Base-by-base conservation (phyloP, 257 asterid species). In the Craterostigma plantagineum region DNA sequence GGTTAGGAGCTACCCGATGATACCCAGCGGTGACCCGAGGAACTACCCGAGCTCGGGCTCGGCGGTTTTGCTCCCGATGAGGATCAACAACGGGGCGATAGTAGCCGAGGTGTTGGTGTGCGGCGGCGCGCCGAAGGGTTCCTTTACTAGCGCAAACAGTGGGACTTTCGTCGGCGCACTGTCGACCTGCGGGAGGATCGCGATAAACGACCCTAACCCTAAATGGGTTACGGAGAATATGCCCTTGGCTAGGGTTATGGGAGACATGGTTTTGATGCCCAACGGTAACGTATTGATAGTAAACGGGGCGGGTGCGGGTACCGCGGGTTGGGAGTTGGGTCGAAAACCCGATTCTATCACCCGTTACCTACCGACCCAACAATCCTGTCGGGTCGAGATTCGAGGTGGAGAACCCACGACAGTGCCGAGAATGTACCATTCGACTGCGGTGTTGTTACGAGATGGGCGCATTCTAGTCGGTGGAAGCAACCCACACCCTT, bases 21-120 rank as follows among this genome's bases (percentile, higher is more conserved):
- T 74, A 1, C 69, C 79, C 3, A 70, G 64, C 0, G 71, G 71
- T 0, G 76, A 74, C 1, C 83, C 79, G 11, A 61, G 84, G 36
- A 61, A 34, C 46, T 74, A 70, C 17, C 81, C 81, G 37, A 72
- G 76, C 9, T 52, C 71, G 1, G 77, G 76, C 7, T 68, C 81
- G 0, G 81, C 71, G 0, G 72, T 73, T 18, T 42, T 73, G 59
- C 72, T 73, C 11, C 77, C 77, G 0, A n/a, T 73, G 45, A 56
- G 52, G 52, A 57, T 33, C 15, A n/a, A 10, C 4, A 12, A 37
- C 16, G 51, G 30, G 2, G 30, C 30, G 30, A 23, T 23, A 6
- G 30, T 44, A 38, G 65, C 59, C 8, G 68, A 63, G 15, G 73
- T 53, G n/a, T 16, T 56, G 51, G 64, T 72, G 34, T 63, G 71